Base-by-base conservation (phyloP, 495 filamentous ascomycete genomes). In the Staphylotrichum longicolle region DNA sequence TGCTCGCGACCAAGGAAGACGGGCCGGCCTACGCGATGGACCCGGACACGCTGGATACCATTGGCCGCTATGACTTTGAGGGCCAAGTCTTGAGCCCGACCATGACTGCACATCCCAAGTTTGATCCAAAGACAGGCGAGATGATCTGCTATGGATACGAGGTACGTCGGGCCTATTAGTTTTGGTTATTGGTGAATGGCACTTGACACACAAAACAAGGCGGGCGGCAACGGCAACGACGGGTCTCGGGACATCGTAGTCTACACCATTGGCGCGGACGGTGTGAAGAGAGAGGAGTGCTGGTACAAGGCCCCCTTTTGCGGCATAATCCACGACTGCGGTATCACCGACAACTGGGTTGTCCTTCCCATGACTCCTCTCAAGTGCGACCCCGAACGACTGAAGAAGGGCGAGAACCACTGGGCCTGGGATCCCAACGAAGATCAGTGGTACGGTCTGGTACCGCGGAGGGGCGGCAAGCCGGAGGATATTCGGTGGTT, bases 81-180 rank as follows among this genome's bases (percentile, higher is more conserved):
- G 83, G 83, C 2, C 83, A 85, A 68, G 69, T 85, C 11, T 63
- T 67, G 0, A 72, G 70, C 9, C 72, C 78, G 4, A 85, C 81
- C 0, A 85, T 86, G 59, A 83, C 83, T 0, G 84, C 84, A 0
- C 84, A 86, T 61, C 84, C 84, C 1, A 86, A 86, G 64, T 74
- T 84, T 54, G 83, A 85, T 61, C 84, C 83, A 0, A 70, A 70
- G 14, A 85, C 79, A 1, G 77, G 79, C 11, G 84, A 86, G 66
- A 76, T 85, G 75, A 58, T 84, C 3, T 80, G 77, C 47, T 84
- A 82, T 59, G 81, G 79, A 1, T 85, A 85, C 37, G 37, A 39
- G 37, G 37, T 39, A 39, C 5, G 37, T 39, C 6, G 10, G 10
- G 1, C 5, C 6, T 3, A 10, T 0, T 2, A 27, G 20, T 27